phyloP scores from a whole-genome alignment of 495 filamentous ascomycete genomes.

The Hypoxylon lienhwacheense region DNA sequence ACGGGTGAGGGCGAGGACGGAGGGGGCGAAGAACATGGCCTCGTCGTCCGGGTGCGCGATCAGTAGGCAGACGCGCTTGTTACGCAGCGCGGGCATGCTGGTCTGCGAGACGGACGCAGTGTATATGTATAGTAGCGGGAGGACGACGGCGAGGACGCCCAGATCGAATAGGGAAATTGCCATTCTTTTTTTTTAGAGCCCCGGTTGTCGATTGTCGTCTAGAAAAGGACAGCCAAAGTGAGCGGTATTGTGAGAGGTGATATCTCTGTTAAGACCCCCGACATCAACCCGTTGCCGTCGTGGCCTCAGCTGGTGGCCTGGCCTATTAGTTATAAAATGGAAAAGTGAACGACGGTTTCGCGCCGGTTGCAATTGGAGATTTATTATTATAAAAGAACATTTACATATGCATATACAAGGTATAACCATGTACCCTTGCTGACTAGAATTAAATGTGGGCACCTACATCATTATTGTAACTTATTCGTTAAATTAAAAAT shows the following conservation, averaged over 20 bases:
- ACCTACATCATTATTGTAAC: too few species aligned
- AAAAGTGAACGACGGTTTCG: too few species aligned
- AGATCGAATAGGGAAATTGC: slow-evolving; percentile 28
- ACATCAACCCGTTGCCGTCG: too few species aligned
- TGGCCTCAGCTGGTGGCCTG: too few species aligned
- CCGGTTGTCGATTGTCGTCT: not conserved
- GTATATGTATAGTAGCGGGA: slow-evolving; percentile 66
- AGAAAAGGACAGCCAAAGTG: not conserved
- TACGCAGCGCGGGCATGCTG: slow-evolving; percentile 68
- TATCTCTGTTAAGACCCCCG: too few species aligned
- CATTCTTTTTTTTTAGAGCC: not conserved
- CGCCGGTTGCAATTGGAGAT: too few species aligned
- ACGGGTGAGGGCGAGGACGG: slow-evolving; percentile 75
- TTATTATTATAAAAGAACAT: not conserved
- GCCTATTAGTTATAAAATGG: too few species aligned
- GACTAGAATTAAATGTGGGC: too few species aligned
- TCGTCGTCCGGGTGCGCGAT: slow-evolving; percentile 99
- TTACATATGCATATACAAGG: too few species aligned
- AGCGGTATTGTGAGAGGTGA: too few species aligned
- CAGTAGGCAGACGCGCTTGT: slow-evolving; percentile 82
- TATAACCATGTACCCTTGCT: too few species aligned
- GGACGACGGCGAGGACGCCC: slow-evolving; percentile 54
- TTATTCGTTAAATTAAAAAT: too few species aligned
- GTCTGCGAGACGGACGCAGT: slow-evolving; percentile 55
- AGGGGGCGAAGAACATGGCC: slow-evolving; percentile 98